Conservation (phyloP, 1,139 yeast species). For the Candida sp. region DNA sequence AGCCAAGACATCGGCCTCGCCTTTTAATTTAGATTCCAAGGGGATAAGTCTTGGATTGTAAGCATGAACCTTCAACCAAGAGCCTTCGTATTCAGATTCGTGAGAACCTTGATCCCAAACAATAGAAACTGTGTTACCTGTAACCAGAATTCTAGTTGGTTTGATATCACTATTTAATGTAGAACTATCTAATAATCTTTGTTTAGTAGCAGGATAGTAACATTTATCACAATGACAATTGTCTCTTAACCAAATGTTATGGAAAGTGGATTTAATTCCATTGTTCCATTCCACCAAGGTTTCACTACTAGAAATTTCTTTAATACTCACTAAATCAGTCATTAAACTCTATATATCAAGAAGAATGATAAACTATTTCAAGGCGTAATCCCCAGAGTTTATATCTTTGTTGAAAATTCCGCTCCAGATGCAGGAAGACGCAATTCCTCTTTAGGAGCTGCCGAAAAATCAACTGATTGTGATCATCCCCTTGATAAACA, state of each 20-base stretch:
- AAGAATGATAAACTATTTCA: background rate
- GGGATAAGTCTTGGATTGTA: conserved; percentile 51
- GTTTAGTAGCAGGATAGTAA: conserved; percentile 59
- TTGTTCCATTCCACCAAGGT: conserved; percentile 6
- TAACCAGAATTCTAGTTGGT: conserved; percentile 21
- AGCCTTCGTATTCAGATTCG: conserved; percentile 38
- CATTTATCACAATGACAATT: conserved; percentile 65
- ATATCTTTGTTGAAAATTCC: background rate
- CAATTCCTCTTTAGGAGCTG: background rate
- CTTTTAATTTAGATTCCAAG: conserved; percentile 20
- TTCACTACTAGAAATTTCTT: background rate
- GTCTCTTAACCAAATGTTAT: conserved; percentile 68
- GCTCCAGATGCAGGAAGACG: background rate
- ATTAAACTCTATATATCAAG: background rate
- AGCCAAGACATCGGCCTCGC: conserved; percentile 25
- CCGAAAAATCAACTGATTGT: background rate
- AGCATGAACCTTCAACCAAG: conserved; percentile 61
- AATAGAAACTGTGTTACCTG: conserved; percentile 17
- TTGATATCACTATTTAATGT: conserved; percentile 46
- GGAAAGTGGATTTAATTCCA: conserved; percentile 22
- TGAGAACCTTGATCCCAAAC: conserved; percentile 27
- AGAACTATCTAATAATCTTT: conserved; percentile 61
- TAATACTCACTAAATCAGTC: background rate
- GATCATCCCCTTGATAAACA: background rate
- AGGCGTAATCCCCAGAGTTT: background rate